A percentile compares a stretch with the other conserved stretches of the same genome.
Conservation (phyloP, 177 flowering plant genomes). For the Tripterygium wilfordii region DNA sequence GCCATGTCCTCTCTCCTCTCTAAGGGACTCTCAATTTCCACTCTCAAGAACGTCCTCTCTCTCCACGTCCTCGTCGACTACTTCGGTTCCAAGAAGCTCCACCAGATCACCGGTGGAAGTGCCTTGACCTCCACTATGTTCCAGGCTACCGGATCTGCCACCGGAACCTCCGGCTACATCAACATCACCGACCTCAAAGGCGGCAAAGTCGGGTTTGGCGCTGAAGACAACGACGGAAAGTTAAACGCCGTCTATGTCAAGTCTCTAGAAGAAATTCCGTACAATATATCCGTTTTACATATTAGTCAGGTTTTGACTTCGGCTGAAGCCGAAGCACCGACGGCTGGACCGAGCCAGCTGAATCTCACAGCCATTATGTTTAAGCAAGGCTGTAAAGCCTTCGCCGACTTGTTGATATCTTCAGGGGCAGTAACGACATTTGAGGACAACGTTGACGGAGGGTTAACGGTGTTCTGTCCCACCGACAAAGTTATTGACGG, state of each 20-base stretch:
- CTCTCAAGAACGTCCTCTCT: constrained; percentile 45
- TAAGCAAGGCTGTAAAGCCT: constrained; percentile 44
- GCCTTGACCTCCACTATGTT: constrained; percentile 39
- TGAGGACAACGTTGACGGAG: constrained; percentile 37
- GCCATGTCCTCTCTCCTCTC: constrained; percentile 40
- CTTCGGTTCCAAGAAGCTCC: constrained; percentile 57
- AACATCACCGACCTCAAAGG: constrained; percentile 51
- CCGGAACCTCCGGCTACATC: constrained; percentile 47
- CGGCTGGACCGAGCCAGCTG: constrained; percentile 25
- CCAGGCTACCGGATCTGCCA: constrained; percentile 52
- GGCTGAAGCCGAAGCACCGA: constrained; percentile 53
- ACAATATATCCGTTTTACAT: constrained; percentile 48
- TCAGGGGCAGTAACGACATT: constrained; percentile 35
- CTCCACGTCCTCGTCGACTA: constrained; percentile 53
- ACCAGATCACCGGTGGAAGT: constrained; percentile 45
- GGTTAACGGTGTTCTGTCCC: constrained; percentile 59
- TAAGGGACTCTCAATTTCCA: constrained; percentile 31
- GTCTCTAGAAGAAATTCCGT: constrained; percentile 39
- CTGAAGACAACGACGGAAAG: constrained; percentile 19
- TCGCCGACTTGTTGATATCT: constrained; percentile 24
- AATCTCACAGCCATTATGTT: constrained; percentile 28
- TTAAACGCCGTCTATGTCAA: constrained; percentile 37
- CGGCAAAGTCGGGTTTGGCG: constrained; percentile 42
- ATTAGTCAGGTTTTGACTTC: constrained; percentile 44
- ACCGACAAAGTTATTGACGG: constrained; percentile 27